Conservation (phyloP, 305 asterid species). For the Rubia occidens region DNA sequence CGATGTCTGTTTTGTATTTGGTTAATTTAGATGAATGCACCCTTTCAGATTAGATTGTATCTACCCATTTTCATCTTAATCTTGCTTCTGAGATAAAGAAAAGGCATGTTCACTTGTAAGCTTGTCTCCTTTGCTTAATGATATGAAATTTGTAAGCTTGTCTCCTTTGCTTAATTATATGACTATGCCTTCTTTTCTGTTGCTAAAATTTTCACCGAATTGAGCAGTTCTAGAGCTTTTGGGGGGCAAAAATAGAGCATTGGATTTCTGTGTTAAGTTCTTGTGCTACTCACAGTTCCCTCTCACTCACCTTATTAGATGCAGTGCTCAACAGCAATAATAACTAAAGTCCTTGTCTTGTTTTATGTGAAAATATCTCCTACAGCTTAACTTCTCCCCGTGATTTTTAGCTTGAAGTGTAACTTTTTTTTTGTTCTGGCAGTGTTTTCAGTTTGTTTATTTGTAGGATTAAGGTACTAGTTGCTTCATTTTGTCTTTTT, state of each 20-base stretch:
- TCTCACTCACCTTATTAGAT: too few relatives aligned
- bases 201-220: neutral
- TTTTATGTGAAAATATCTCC: neutral
- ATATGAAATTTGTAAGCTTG: neutral
- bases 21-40: neutral
- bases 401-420: neutral
- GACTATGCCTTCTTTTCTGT: neutral
- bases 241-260: neutral
- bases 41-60: neutral
- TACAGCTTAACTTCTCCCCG: neutral
- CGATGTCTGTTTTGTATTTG: neutral
- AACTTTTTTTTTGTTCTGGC: neutral
- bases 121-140: neutral
- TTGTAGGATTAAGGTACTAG: neutral
- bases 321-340: neutral
- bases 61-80: neutral
- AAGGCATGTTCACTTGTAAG: neutral
- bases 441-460: neutral
- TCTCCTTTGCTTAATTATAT: neutral
- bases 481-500: neutral
- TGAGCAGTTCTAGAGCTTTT: neutral
- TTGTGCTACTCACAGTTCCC: neutral
- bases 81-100: neutral
- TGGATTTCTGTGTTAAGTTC: neutral
- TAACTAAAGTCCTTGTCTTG: neutral